phyloP scores from a whole-genome alignment of 192 early-diverging fungal species.

The Coemansia javaensis region DNA sequence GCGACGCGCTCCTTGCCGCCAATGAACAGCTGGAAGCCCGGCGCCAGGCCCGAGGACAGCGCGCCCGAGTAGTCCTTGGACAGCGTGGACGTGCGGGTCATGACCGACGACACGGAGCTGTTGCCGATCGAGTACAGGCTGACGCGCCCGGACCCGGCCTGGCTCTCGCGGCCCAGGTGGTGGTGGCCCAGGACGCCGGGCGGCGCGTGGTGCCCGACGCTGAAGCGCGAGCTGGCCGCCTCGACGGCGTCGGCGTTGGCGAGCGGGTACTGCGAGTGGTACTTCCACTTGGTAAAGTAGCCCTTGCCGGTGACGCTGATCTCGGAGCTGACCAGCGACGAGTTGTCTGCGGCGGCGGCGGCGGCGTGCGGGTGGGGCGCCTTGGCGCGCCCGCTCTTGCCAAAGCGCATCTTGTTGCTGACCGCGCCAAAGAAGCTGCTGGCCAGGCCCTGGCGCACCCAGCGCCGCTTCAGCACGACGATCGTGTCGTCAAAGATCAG shows the following conservation, averaged over 20 bases:
- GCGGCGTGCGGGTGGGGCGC: conserved; percentile 8
- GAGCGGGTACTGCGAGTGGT: conserved; percentile 57
- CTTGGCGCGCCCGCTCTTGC: conserved; percentile 40
- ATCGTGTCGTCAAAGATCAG: conserved; percentile 63
- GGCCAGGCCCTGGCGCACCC: conserved; percentile 52
- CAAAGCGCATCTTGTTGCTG: conserved; percentile 51
- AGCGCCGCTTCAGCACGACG: conserved; percentile 64
- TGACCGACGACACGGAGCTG: conserved; percentile 50
- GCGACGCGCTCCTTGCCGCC: conserved; percentile 46
- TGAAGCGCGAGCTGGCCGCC: conserved; percentile 53
- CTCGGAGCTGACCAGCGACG: conserved; percentile 53
- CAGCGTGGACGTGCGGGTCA: conserved; percentile 52
- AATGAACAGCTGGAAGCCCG: conserved; percentile 53
- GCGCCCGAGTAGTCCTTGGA: conserved; percentile 54
- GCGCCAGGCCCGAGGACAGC: conserved; percentile 47
- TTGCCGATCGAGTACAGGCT: conserved; percentile 53
- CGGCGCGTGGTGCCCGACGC: conserved; percentile 37
- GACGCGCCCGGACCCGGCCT: conserved; percentile 38
- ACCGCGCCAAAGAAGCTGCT: conserved; percentile 54
- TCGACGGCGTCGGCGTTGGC: conserved; percentile 57
- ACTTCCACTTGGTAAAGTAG: conserved; percentile 70
- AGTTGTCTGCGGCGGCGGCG: conserved; percentile 52
- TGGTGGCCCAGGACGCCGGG: conserved; percentile 37
- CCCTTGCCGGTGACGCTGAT: conserved; percentile 51
- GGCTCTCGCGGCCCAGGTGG: conserved; percentile 39